Conservation (phyloP, 768 basidiomycete species). For the Pleurotus pulmonarius region DNA sequence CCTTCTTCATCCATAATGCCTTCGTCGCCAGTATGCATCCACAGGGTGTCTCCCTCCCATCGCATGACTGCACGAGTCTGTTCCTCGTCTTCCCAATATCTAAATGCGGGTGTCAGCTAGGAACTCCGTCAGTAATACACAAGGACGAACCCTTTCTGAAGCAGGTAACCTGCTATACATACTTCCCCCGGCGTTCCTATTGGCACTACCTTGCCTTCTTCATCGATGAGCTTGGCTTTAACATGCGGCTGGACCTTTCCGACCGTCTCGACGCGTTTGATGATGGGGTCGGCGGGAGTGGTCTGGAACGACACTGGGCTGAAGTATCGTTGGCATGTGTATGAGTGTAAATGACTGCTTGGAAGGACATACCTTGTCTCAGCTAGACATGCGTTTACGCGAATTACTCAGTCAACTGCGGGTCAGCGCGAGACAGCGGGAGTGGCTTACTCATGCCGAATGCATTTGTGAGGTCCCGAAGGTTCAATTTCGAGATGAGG, state of each 20-base stretch:
- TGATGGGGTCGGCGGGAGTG: slow-evolving; percentile 59
- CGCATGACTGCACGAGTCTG: slow-evolving; percentile 63
- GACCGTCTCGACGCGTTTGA: slow-evolving; percentile 80
- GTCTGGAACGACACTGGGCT: slow-evolving; percentile 87
- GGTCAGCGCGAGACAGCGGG: not conserved
- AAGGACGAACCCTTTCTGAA: slow-evolving; percentile 66
- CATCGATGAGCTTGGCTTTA: slow-evolving; percentile 66
- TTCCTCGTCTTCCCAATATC: slow-evolving; percentile 74
- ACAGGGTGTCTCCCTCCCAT: slow-evolving; percentile 49
- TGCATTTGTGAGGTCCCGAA: slow-evolving; percentile 69
- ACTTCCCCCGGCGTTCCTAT: slow-evolving; percentile 73
- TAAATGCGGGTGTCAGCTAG: slow-evolving; percentile 18
- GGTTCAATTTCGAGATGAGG: slow-evolving; percentile 62
- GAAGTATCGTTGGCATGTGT: not conserved
- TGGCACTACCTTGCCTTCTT: slow-evolving; percentile 59
- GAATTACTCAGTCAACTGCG: slow-evolving; percentile 2
- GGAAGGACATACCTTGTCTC: slow-evolving; percentile 55
- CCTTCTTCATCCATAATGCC: slow-evolving; percentile 81
- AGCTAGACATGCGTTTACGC: slow-evolving; percentile 33
- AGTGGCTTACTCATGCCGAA: slow-evolving; percentile 80
- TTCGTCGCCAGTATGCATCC: slow-evolving; percentile 87
- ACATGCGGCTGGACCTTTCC: slow-evolving; percentile 76
- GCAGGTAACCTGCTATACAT: slow-evolving; percentile 67
- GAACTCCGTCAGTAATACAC: not conserved
- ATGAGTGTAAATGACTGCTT: not conserved